Conservation (phyloP, 805 yeast genomes). For the Scheffersomyces spartinae region DNA sequence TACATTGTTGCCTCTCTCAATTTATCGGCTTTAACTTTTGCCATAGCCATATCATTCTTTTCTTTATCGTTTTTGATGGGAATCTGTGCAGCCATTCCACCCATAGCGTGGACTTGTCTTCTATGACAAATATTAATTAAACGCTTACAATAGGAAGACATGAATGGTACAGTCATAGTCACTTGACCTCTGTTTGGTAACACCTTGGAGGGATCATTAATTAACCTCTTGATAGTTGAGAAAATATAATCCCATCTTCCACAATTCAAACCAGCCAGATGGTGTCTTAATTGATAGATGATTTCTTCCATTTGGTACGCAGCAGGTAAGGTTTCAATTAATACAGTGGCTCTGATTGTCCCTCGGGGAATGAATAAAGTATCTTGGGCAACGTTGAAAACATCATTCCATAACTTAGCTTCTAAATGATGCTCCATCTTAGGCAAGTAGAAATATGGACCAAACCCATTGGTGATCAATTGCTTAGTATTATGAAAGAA, state of each 20-base stretch:
- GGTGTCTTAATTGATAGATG: conserved; percentile 11
- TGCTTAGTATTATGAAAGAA: conserved; percentile 10
- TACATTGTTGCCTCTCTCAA: conserved; percentile 12
- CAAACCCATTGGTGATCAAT: conserved; percentile 7
- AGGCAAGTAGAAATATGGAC: conserved; percentile 13
- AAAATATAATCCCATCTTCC: conserved; percentile 15
- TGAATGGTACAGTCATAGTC: conserved; percentile 11
- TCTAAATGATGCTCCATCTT: conserved; percentile 13
- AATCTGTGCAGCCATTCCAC: conserved; percentile 15
- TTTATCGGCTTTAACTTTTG: conserved; percentile 9
- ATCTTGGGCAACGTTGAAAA: conserved; percentile 12
- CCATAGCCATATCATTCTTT: conserved; percentile 9
- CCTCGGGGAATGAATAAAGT: conserved; percentile 8
- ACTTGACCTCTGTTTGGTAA: conserved; percentile 11
- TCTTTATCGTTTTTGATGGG: conserved; percentile 11
- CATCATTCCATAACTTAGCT: conserved; percentile 12
- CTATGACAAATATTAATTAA: conserved; percentile 11
- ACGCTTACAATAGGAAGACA: conserved; percentile 10
- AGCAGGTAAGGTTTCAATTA: conserved; percentile 12
- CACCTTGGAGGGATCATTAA: conserved; percentile 8
- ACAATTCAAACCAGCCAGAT: conserved; percentile 11
- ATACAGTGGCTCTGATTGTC: conserved; percentile 11
- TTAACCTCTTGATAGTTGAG: conserved; percentile 10
- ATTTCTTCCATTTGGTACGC: conserved; percentile 15
- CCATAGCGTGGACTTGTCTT: conserved; percentile 14